Conservation (phyloP, 2,329 filamentous ascomycete species). For the Penicillium sp. region DNA sequence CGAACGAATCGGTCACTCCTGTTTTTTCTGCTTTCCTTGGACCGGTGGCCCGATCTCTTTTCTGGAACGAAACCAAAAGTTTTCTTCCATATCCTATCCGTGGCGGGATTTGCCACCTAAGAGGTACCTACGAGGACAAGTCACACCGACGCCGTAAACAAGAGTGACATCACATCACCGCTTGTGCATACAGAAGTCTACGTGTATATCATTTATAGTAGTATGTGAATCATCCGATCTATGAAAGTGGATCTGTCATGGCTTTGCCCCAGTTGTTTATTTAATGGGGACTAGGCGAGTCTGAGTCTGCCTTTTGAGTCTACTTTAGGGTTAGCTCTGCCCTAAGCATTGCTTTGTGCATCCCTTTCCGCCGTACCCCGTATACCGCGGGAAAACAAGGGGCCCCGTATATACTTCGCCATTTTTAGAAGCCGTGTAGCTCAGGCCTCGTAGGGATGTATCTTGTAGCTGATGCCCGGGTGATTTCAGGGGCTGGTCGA, state of each 20-base stretch:
- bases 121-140: background rate
- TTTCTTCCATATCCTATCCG: background rate
- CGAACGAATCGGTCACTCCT: background rate
- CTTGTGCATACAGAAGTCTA: background rate
- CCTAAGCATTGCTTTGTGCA: background rate
- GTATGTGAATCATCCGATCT: background rate
- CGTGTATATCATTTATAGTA: background rate
- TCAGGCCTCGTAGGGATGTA: background rate
- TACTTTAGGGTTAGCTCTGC: background rate
- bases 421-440: background rate
- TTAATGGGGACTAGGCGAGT: slow-evolving; percentile 7
- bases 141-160: background rate
- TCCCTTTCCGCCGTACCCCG: background rate
- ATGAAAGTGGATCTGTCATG: slow-evolving; percentile 3
- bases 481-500: background rate
- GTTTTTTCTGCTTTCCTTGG: background rate
- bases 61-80: too few species aligned
- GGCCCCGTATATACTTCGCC: background rate
- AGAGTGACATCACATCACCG: background rate
- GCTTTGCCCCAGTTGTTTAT: slow-evolving; percentile 13
- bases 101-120: background rate
- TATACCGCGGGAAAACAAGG: background rate
- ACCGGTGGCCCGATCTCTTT: background rate
- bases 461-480: background rate
- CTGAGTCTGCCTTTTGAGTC: slow-evolving; percentile 4